Conservation (phyloP, 352 stramenopile species). For the Pythium aphanidermatum region DNA sequence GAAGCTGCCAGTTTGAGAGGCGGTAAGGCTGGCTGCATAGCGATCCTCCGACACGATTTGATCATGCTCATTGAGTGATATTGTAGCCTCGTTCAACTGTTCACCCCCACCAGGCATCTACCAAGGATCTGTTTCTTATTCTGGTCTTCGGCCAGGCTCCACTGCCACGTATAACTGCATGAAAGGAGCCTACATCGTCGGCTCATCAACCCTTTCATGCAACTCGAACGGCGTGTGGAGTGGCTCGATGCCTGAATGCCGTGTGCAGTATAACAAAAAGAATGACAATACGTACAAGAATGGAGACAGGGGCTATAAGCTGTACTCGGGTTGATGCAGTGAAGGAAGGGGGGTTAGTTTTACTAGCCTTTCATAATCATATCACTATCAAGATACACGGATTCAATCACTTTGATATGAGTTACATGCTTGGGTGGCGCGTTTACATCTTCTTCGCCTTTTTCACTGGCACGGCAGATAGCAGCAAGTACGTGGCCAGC, state of each 20-base stretch:
- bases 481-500: conserved; percentile 29
- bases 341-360: too few species aligned
- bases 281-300: conserved; percentile 60
- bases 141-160: conserved; percentile 28
- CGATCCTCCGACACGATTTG: too few species aligned
- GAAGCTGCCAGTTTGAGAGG: too few species aligned
- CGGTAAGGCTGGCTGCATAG: too few species aligned
- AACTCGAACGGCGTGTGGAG: conserved; percentile 34
- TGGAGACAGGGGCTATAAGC: conserved; percentile 36
- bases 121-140: conserved; percentile 37
- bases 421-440: too few species aligned
- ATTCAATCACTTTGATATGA: too few species aligned
- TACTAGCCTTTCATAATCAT: too few species aligned
- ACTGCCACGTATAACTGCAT: conserved; percentile 34
- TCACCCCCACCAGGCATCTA: conserved; percentile 23
- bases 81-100: conserved; percentile 16
- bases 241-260: conserved; percentile 26
- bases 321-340: conserved; percentile 60
- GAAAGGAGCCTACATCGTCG: conserved; percentile 33
- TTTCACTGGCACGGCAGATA: conserved; percentile 36
- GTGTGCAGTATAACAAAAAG: conserved; percentile 29
- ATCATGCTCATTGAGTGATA: too few species aligned
- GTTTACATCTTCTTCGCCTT: conserved; percentile 30
- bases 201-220: conserved; percentile 26
- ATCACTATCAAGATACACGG: too few species aligned